Evolutionary conservation across 164 flowering plant genomes (phyloP).

Genomic region (Vitis rupestris): DNA sequence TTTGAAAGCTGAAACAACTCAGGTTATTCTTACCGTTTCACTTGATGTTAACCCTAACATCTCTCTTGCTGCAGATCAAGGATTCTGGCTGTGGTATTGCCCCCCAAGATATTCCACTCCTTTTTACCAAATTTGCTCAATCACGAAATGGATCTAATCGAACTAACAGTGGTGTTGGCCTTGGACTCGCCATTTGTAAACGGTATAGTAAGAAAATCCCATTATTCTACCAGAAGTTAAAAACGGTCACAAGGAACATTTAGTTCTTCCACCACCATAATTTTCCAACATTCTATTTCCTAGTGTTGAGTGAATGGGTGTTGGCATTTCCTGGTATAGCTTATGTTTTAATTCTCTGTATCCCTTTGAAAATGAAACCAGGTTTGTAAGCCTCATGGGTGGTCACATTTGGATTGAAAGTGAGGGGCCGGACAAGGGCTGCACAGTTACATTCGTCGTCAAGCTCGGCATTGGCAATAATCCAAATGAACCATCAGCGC

Average conservation of each 20-base stretch:
- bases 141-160: conserved; percentile 32
- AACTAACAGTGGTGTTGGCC: conserved; percentile 42
- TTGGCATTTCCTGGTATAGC: neutral
- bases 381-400: conserved; percentile 70
- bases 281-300: neutral
- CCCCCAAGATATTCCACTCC: conserved; percentile 49
- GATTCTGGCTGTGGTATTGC: conserved; percentile 69
- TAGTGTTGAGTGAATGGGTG: no score
- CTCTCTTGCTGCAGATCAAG: conserved; percentile 45
- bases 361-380: conserved; percentile 17
- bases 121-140: conserved; percentile 54
- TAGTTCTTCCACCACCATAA: neutral
- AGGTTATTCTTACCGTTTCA: no score
- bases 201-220: conserved; percentile 28
- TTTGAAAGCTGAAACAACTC: no score
- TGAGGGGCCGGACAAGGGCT: conserved; percentile 59
- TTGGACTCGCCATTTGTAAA: conserved; percentile 69
- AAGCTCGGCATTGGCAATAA: conserved; percentile 38
- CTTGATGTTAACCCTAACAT: neutral
- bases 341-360: no score
- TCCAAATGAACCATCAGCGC: conserved; percentile 25
- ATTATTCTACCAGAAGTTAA: neutral
- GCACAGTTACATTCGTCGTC: conserved; percentile 39
- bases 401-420: conserved; percentile 77
- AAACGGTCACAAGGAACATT: neutral